Evolutionary conservation across 1,284 basidiomycete genomes (phyloP).

Genomic region (Peniophora sp.): DNA sequence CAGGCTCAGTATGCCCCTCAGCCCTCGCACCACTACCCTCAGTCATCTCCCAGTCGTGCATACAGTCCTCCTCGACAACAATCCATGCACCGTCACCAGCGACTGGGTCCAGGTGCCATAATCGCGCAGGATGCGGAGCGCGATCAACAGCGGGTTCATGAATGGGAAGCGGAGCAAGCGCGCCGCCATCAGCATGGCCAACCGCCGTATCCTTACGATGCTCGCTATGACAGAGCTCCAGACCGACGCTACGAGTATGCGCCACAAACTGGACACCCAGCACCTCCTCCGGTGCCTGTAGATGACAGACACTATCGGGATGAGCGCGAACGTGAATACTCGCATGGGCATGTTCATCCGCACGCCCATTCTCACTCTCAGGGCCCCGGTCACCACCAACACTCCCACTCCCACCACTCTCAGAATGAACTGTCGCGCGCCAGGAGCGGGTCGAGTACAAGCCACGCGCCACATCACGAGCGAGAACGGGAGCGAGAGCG

Average conservation of each 20-base stretch:
- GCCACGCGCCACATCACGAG: constrained; percentile 3
- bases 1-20: constrained; percentile 4
- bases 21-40: constrained; percentile 17
- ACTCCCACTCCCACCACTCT: background rate
- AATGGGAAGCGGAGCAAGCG: constrained; percentile 20
- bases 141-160: constrained; percentile 39
- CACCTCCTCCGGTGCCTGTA: constrained; percentile 14
- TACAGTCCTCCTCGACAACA: constrained; percentile 1
- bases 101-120: constrained; percentile 53
- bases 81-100: constrained; percentile 56
- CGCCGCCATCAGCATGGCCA: constrained; percentile 14
- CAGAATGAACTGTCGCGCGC: background rate
- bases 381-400: background rate
- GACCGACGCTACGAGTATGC: constrained; percentile 4
- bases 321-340: constrained; percentile 7
- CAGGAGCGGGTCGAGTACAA: constrained; percentile 7
- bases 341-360: background rate
- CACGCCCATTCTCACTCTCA: background rate
- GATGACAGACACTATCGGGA: constrained; percentile 5
- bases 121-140: constrained; percentile 34
- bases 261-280: constrained; percentile 13
- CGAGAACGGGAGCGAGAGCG: background rate
- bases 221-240: background rate
- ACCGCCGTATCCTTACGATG: constrained; percentile 9
- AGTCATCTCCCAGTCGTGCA: constrained; percentile 8